A percentile compares a stretch with the other conserved stretches of the same genome.
These are phyloP conservation scores for Sugiyamaella valdiviana DNA, from an alignment of 805 yeast genomes.

Conservation along the genomic window DNA sequence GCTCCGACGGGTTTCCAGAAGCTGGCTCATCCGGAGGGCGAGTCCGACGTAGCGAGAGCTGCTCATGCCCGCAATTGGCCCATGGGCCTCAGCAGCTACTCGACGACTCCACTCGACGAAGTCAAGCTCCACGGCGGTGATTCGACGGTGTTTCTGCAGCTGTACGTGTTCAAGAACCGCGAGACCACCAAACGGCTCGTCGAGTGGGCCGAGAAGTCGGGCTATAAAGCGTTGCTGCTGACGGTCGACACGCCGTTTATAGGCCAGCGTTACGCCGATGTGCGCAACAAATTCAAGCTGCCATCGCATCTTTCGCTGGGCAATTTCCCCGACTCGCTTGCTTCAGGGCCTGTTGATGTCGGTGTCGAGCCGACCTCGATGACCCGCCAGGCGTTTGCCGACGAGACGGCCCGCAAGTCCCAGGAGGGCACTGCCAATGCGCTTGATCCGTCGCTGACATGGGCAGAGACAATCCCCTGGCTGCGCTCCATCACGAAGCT, in stretches of 20 bases:
- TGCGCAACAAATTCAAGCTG: constrained; percentile 25
- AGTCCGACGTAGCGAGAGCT: constrained; percentile 31
- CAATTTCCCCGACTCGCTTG: constrained; percentile 19
- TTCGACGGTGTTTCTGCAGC: constrained; percentile 25
- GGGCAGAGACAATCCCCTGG: constrained; percentile 32
- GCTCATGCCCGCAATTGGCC: constrained; percentile 28
- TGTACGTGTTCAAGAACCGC: constrained; percentile 29
- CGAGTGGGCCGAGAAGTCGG: constrained; percentile 27
- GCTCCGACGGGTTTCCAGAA: constrained; percentile 33
- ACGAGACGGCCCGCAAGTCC: constrained; percentile 3
- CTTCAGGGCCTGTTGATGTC: constrained; percentile 22
- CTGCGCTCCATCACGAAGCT: constrained; percentile 33
- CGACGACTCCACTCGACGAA: constrained; percentile 25
- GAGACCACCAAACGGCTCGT: constrained; percentile 24
- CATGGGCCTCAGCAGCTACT: constrained; percentile 27
- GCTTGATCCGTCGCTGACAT: constrained; percentile 27
- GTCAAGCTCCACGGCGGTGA: constrained; percentile 25
- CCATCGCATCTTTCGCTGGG: constrained; percentile 28
- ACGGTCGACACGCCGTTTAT: constrained; percentile 54
- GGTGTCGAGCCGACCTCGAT: constrained; percentile 22
- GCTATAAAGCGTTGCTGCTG: constrained; percentile 42
- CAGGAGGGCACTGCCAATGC: constrained; percentile 15
- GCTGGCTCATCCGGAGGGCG: constrained; percentile 31
- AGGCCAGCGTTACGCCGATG: constrained; percentile 48
- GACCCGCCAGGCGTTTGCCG: constrained; percentile 16